Conservation (phyloP, 179 eudicot species). For the Spinacia oleracea region DNA sequence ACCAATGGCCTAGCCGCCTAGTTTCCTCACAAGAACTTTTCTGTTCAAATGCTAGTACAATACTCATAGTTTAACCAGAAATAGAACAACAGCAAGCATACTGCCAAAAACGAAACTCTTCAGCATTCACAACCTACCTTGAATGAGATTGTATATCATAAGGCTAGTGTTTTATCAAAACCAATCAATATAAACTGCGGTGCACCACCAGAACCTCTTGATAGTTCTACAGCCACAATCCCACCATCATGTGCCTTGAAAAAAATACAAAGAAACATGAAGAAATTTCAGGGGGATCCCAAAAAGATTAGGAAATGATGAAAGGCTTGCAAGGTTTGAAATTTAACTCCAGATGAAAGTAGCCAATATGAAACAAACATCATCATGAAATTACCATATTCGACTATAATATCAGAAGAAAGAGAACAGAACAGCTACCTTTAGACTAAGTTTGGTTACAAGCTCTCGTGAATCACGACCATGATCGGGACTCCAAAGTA, state of each 20-base stretch:
- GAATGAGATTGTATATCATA: conserved; percentile 89
- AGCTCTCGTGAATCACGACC: conserved; percentile 90
- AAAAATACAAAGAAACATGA: conserved; percentile 15
- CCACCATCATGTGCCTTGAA: conserved; percentile 98
- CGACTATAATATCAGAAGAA: neutral
- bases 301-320: neutral
- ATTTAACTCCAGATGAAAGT: neutral
- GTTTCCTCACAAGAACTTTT: too few relatives aligned
- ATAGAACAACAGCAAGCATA: conserved; percentile 1
- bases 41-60: neutral
- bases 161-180: conserved; percentile 86
- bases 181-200: conserved; percentile 95
- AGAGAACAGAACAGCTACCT: conserved; percentile 44
- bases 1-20: too few relatives aligned
- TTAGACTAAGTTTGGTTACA: conserved; percentile 86
- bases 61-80: conserved; percentile 2
- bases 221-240: conserved; percentile 88
- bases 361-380: neutral
- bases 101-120: neutral
- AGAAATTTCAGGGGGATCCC: neutral
- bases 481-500: conserved; percentile 92
- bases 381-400: conserved; percentile 6
- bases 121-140: conserved; percentile 52
- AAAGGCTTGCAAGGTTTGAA: conserved; percentile 9
- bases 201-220: conserved; percentile 86